phyloP scores from a whole-genome alignment of 495 filamentous ascomycete genomes.

The Cercophora samala region DNA sequence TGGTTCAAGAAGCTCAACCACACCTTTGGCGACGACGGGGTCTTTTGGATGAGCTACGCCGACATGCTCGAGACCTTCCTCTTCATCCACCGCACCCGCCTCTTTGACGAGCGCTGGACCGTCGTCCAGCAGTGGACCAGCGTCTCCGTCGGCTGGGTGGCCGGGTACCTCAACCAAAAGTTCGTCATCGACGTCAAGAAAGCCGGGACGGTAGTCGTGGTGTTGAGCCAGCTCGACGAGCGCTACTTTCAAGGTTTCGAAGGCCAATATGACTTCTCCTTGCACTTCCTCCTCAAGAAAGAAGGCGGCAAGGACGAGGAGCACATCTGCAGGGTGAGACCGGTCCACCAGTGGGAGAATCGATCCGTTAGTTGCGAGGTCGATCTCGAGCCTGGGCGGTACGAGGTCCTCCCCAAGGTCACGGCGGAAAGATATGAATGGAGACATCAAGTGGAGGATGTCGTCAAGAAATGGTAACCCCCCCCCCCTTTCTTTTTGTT shows the following conservation, averaged over 20 bases:
- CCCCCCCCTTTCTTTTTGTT: background rate
- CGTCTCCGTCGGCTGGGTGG: slow-evolving; percentile 80
- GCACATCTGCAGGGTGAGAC: slow-evolving; percentile 71
- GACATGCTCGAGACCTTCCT: slow-evolving; percentile 82
- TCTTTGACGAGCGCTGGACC: slow-evolving; percentile 84
- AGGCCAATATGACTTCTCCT: slow-evolving; percentile 73
- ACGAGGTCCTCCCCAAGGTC: slow-evolving; percentile 75
- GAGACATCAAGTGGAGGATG: slow-evolving; percentile 59
- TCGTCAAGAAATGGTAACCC: slow-evolving; percentile 53
- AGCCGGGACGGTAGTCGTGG: slow-evolving; percentile 68
- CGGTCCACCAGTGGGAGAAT: slow-evolving; percentile 61
- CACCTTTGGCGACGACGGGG: slow-evolving; percentile 85
- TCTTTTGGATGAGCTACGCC: slow-evolving; percentile 65
- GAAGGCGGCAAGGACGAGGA: slow-evolving; percentile 63
- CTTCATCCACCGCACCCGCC: slow-evolving; percentile 77
- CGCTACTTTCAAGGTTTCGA: slow-evolving; percentile 80
- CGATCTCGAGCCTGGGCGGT: slow-evolving; percentile 75
- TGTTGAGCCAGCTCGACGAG: slow-evolving; percentile 77
- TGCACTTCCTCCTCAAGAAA: slow-evolving; percentile 79
- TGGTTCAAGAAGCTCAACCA: slow-evolving; percentile 79
- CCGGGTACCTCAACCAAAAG: slow-evolving; percentile 80
- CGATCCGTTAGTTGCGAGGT: slow-evolving; percentile 82
- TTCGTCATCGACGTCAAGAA: slow-evolving; percentile 69
- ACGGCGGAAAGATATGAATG: slow-evolving; percentile 58
- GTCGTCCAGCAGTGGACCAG: slow-evolving; percentile 82